phyloP scores from a whole-genome alignment of 208 protist species.

The Trypanosoma theileri region DNA sequence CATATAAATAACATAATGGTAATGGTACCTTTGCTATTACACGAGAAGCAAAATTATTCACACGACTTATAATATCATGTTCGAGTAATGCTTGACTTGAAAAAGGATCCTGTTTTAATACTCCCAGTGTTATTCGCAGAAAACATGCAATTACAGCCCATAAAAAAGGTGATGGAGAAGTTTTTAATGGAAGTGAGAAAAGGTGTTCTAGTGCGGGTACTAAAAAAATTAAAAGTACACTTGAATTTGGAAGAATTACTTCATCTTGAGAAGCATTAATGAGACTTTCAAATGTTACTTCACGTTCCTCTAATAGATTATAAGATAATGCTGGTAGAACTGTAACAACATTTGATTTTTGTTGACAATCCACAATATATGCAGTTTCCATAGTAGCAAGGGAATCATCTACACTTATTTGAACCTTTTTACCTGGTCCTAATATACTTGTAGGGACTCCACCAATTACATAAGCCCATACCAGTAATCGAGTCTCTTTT shows the following conservation, averaged over 20 bases:
- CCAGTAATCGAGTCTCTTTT: conserved; percentile 19
- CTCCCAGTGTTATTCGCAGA: conserved; percentile 36
- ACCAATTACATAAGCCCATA: conserved; percentile 27
- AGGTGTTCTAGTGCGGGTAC: conserved; percentile 22
- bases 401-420: conserved; percentile 21
- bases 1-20: conserved; percentile 48
- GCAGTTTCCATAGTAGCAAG: conserved; percentile 18
- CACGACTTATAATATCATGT: conserved; percentile 30
- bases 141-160: conserved; percentile 35
- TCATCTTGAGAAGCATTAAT: conserved; percentile 28
- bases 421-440: conserved; percentile 18
- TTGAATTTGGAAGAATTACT: conserved; percentile 15
- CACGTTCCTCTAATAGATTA: conserved; percentile 23
- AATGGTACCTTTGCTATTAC: conserved; percentile 43
- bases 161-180: conserved; percentile 19
- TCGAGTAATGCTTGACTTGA: conserved; percentile 49
- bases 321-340: conserved; percentile 2
- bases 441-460: conserved; percentile 11
- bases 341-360: conserved; percentile 11
- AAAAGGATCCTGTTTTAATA: conserved; percentile 42
- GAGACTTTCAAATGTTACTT: conserved; percentile 25
- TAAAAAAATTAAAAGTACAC: conserved; percentile 32
- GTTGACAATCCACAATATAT: conserved; percentile 29
- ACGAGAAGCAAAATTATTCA: conserved; percentile 47
- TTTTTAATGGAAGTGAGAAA: conserved; percentile 12